Evolutionary conservation across 75 land plant genomes (phyloP).

Genomic region (Adiantum capillusveneris): DNA sequence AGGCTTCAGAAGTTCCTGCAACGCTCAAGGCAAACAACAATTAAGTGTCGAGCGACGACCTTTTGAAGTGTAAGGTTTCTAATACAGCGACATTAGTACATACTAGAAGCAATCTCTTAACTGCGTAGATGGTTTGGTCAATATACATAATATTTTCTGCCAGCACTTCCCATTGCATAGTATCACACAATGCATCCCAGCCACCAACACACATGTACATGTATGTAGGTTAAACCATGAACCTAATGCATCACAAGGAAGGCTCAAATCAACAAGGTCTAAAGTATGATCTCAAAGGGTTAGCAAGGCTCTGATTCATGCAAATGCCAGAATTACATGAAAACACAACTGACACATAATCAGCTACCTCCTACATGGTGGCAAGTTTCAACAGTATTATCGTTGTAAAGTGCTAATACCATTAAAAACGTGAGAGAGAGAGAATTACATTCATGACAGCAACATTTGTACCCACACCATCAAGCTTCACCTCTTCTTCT

Average conservation of each 20-base stretch:
- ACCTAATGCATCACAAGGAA: background rate
- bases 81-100: no score
- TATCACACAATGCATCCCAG: background rate
- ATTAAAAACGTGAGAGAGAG: background rate
- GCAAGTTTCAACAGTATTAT: no score
- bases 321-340: conserved; percentile 37
- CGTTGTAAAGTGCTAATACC: background rate
- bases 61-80: no score
- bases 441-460: conserved; percentile 38
- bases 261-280: no score
- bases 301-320: conserved; percentile 74
- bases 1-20: conserved; percentile 52
- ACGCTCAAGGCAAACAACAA: no score
- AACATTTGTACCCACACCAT: conserved; percentile 44
- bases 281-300: conserved; percentile 49
- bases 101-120: no score
- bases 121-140: no score
- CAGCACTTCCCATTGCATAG: no score
- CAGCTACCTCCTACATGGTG: conserved; percentile 54
- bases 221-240: no score
- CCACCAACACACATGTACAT: no score
- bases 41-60: no score
- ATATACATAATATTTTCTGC: no score
- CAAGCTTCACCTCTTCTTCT: conserved; percentile 39
- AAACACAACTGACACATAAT: conserved; percentile 40